Evolutionary conservation across 108 stramenopile species (phyloP), one percentile per base, ranked within the genome.

Genomic region (Pseudonitzschia pungens): DNA sequence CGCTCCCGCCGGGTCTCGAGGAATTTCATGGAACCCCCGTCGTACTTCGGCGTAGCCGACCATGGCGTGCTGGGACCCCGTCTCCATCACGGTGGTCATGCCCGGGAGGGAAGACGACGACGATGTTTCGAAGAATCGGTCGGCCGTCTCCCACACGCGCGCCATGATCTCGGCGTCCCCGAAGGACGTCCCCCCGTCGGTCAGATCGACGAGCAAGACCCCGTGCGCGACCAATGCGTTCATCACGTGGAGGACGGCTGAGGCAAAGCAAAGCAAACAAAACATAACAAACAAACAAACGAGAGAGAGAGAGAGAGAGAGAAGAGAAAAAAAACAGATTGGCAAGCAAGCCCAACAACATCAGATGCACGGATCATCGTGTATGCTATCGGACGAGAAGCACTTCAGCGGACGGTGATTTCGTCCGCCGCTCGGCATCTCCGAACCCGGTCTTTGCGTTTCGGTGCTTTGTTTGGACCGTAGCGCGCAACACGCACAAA

Each of bases 221-320:
- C 91, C 90, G 64, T 94, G 93, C 50, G 88, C 75, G 24, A 89
- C 89, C 18, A 94, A 68, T 24, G 91, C 83, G 85, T 94, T 87
- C 93, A 94, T 94, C 12, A 94, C 93, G 77, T 94, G 93, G 72
- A 88, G 70, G 51, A 89, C 42, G 12, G 86, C 81, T 79, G 48
- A 41, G 18, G 14, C 40, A 24, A 54, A 48, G 43, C 9, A 53
- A 18, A 21, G 18, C 14, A 53, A 53, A 21, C n/a, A 60, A 28
- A 63, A 32, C 5, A 45, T 33, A n/a, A n/a, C n/a, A 32, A 16
- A 1, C 36, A 51, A 18, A 40, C 16, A 29, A 51, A 31, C 0
- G 50, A 58, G 31, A 1, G 48, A 41, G 51, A 33, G 58, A 0
- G 53, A 65, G 53, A 65, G 18, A 22, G 18, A 40, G 14, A 5